Evolutionary conservation across 2,329 filamentous ascomycete species (phyloP).

Genomic region (Hirsutella rhossiliensis): DNA sequence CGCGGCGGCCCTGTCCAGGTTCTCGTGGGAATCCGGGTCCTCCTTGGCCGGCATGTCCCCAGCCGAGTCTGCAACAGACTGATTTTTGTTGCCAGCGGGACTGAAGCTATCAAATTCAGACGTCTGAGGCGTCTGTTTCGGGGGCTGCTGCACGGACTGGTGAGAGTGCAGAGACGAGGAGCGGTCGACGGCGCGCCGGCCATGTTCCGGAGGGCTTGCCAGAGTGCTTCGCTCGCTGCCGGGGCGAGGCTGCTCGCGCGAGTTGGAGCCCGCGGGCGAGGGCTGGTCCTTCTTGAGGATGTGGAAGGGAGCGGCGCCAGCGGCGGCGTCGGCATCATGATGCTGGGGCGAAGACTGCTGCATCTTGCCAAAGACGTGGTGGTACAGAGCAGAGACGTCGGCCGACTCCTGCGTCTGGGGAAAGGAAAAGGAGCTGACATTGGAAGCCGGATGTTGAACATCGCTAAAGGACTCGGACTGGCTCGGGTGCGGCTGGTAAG

Average conservation of each 20-base stretch:
- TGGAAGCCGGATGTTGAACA: conserved; percentile 10
- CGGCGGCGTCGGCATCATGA: conserved; percentile 21
- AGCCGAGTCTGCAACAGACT: conserved; percentile 61
- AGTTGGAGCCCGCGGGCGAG: conserved; percentile 25
- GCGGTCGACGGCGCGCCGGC: conserved; percentile 24
- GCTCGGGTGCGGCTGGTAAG: conserved; percentile 9
- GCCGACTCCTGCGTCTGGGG: conserved; percentile 23
- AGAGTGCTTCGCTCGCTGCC: conserved; percentile 30
- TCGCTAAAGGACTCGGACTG: conserved; percentile 14
- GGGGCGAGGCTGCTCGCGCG: conserved; percentile 25
- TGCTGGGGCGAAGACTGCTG: conserved; percentile 28
- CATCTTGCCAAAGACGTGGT: conserved; percentile 24
- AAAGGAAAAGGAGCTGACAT: conserved; percentile 14
- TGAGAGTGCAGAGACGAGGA: conserved; percentile 18
- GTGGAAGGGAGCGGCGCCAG: conserved; percentile 28
- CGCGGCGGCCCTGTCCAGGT: too few relatives aligned
- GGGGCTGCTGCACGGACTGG: conserved; percentile 11
- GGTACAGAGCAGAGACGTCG: conserved; percentile 22
- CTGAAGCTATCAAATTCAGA: conserved; percentile 17
- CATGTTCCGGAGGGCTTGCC: conserved; percentile 30
- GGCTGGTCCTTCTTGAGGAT: conserved; percentile 37
- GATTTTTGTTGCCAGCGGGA: conserved; percentile 44
- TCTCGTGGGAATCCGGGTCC: conserved; percentile 12
- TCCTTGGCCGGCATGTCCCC: not conserved
- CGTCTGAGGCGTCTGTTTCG: conserved; percentile 15